A percentile compares a stretch with the other conserved stretches of the same genome.
phyloP scores from a whole-genome alignment of 768 basidiomycete genomes.

The Hericium alpestre region DNA sequence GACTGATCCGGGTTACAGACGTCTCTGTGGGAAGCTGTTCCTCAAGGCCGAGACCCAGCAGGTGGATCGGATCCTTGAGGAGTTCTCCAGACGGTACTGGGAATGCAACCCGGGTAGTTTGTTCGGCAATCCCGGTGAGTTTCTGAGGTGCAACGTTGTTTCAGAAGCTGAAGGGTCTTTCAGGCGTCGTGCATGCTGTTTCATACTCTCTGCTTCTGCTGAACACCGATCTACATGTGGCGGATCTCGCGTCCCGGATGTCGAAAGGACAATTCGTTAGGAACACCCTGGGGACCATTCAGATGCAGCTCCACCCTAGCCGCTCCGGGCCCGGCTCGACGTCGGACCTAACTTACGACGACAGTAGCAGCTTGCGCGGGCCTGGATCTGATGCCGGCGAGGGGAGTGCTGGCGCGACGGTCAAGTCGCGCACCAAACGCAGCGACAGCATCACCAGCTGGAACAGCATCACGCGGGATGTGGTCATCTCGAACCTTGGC shows the following conservation, averaged over 20 bases:
- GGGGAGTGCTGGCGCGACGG: conserved; percentile 19
- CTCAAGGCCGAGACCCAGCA: conserved; percentile 96
- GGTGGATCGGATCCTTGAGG: conserved; percentile 90
- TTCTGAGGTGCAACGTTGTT: too few relatives aligned
- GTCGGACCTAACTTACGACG: conserved; percentile 58
- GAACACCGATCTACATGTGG: conserved; percentile 96
- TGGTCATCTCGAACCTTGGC: conserved; percentile 22
- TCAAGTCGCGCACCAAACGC: conserved; percentile 47
- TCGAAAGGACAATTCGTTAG: conserved; percentile 84
- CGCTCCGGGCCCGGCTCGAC: conserved; percentile 38
- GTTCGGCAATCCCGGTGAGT: conserved; percentile 81
- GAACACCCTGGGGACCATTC: conserved; percentile 83
- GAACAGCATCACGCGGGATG: conserved; percentile 66
- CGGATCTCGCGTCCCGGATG: conserved; percentile 83
- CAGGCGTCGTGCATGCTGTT: conserved; percentile 91
- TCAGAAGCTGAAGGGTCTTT: neutral
- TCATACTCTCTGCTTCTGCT: conserved; percentile 86
- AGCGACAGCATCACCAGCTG: conserved; percentile 81
- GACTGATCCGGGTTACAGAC: conserved; percentile 31
- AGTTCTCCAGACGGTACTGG: conserved; percentile 85
- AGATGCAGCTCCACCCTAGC: conserved; percentile 58
- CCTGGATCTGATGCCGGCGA: conserved; percentile 51
- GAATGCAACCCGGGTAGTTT: conserved; percentile 74
- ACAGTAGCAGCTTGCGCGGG: conserved; percentile 49
- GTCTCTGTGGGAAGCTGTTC: conserved; percentile 83